Conservation (phyloP, 257 asterid species). For the Rubia yunnanensis region DNA sequence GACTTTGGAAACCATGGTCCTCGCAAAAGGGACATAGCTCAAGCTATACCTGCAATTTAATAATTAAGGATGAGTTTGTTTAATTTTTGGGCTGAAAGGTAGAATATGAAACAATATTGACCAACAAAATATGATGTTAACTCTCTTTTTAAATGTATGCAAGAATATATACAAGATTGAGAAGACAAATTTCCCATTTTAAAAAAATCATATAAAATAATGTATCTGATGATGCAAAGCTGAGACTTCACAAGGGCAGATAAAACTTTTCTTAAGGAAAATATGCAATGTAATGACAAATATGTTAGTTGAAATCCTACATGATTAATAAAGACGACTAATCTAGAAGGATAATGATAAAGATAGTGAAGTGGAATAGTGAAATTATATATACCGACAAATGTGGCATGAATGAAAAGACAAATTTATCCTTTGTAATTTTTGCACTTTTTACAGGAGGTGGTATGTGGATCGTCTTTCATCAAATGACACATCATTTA, state of each 20-base stretch:
- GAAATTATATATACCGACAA: no score
- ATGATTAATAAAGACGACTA: neutral
- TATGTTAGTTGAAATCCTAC: neutral
- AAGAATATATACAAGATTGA: no score
- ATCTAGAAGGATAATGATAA: neutral
- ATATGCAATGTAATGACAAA: neutral
- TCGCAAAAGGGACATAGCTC: constrained; percentile 93
- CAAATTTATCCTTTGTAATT: neutral
- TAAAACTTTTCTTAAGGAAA: neutral
- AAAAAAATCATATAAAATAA: neutral
- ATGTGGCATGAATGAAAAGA: neutral
- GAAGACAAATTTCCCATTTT: no score
- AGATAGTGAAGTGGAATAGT: neutral
- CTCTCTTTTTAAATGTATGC: neutral
- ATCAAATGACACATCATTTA: no score
- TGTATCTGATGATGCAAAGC: neutral
- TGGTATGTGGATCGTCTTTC: no score
- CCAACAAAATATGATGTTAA: neutral
- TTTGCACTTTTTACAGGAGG: neutral
- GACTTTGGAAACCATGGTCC: constrained; percentile 90
- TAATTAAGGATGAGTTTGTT: constrained; percentile 6
- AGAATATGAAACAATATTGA: neutral
- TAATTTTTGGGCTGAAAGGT: neutral
- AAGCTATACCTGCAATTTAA: constrained; percentile 78
- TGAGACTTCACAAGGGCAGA: neutral